Base-by-base conservation (phyloP, 164 flowering plant species). In the Chimonanthus salicifolius region DNA sequence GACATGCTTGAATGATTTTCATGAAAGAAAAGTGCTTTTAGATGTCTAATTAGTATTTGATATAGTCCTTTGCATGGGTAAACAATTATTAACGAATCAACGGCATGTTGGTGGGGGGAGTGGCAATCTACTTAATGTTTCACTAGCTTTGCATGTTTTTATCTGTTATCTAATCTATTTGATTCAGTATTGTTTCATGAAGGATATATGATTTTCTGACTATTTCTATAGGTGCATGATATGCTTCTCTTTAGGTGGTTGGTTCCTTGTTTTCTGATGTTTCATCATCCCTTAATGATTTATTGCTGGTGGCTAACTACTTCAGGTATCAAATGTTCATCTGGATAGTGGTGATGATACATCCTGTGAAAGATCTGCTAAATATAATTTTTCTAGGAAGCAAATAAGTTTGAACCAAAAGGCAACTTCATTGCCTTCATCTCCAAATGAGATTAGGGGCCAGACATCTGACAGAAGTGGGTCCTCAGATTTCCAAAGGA, bases 351-450 rank as follows among this genome's bases (percentile, higher is more conserved):
- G 70, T 74, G 85, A 82, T 74, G 85, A 82, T 69, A 62, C 82
- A 43, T 79, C 90, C 71, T 84, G 84, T 72, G 87, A 81, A 82
- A 80, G 77, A 69, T 83, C 86, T 78, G 76, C 87, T 78, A 62
- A 80, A 69, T 81, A 74, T 75, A 69, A 67, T 72, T 72, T 78
- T 74, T 76, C 78, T 2, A 79, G 83, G 81, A 88, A 83, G 69
- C 84, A 85, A 74, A 63, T 81, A 71, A 81, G 76, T 78, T 83
- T 92, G 20, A 65, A 20, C 71, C 95, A 94, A 64, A 92, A 85
- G 83, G 97, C 99, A 67, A 80, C 88, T 20, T 96, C 99, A 62
- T 82, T 96, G 74, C 98, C 99, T 64, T 88, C 98, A 70, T 96
- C 99, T 75, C 99, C 99, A 78, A 90, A 90, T 75, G 83, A 83